Base-by-base conservation (phyloP, 2,329 filamentous ascomycete genomes). In the Fusarium aywerte region DNA sequence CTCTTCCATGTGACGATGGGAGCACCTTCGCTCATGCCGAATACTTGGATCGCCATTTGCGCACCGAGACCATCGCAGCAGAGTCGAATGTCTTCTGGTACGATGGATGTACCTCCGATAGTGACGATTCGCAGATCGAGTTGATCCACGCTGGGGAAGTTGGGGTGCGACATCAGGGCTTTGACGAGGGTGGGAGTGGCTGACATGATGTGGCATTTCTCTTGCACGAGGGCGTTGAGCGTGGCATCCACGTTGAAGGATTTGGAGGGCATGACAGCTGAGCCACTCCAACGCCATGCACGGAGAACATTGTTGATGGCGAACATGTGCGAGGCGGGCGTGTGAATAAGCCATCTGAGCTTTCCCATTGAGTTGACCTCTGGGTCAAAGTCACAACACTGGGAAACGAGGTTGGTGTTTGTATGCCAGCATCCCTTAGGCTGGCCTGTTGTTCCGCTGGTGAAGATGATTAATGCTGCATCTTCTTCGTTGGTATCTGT, bases 361-460 rank as follows among this genome's bases (percentile, higher is more conserved):
- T 75, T 56, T 9, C 68, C 64, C 18, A 65, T 60, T 10, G 65
- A 45, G 51, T 76, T 74, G 35, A 71, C 65, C 33, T 78, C 76
- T 35, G 77, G 72, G 38, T 80, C 78, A 54, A 79, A 78, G 48
- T 77, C 73, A 59, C 75, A 72, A 15, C 74, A 75, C 56, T 78
- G 75, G 2, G 79, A 78, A 9, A 79, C 73, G n/a, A 81, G 55
- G 56, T 81, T 82, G 29, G 73, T 64, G 65, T 77, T 76, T 7
- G 79, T 80, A 60, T 82, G 77, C 15, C 76, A 75, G 57, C 81
- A 83, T 45, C 78, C 81, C 66, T 84, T 84, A 7, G 82, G 81
- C 1, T 77, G 70, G 7, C 80, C 81, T 0, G 81, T 83, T n/a
- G 82, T 84, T 20, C 82, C 82, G 64, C 81, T 83, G 20, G 82